Evolutionary conservation across 208 protist genomes (phyloP), one percentile per base, ranked within the genome.

Genomic region (Acanthamoeba castellanii): DNA sequence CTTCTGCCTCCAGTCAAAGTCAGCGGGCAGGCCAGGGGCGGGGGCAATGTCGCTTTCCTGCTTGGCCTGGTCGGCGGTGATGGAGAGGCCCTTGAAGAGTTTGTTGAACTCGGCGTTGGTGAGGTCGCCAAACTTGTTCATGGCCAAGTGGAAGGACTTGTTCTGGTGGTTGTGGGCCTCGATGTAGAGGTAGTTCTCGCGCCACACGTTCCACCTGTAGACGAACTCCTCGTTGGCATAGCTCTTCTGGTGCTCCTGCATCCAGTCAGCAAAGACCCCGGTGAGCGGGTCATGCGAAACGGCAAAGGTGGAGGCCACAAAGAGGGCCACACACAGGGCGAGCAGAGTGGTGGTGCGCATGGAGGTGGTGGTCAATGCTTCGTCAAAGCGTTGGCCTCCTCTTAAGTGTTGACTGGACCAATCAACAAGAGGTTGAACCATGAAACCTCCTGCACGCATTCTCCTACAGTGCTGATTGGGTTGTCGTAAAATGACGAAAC

Each of bases 1-100:
- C 45, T 98, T 64, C 55, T 96, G 76, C 76, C 98, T 97, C 98
- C 98, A 99, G 96, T 99, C 98, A 22, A 96, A 95, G 4, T 14
- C 27, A 14, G 20, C 45, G 14, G 97, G 96, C 99, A 99, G 81
- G 98, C 95, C 98, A 98, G 99, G 97, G 98, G n/a, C 66, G 9
- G 96, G 76, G 22, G 64, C 50, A 32, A 32, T 20, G 47, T 61
- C n/a, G 14, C 94, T 85, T 42, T 22, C 52, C 13, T 32, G 37
- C 45, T 3, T 30, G n/a, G 74, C 37, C n/a, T 42, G 18, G 8
- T 22, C 4, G 7, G 4, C 13, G 14, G 30, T 37, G 70, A 22
- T 47, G 70, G 7, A 5, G 34, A 50, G 70, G 0, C 61, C 82
- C 42, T 34, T 74, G 47, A 66, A 95, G 55, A 84, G 64, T 1